Percentiles rank a stretch among this genome's conserved stretches.
These are phyloP conservation scores for Talaromyces nanjingensis DNA, from an alignment of 495 filamentous ascomycete genomes.

Conservation along the genomic window DNA sequence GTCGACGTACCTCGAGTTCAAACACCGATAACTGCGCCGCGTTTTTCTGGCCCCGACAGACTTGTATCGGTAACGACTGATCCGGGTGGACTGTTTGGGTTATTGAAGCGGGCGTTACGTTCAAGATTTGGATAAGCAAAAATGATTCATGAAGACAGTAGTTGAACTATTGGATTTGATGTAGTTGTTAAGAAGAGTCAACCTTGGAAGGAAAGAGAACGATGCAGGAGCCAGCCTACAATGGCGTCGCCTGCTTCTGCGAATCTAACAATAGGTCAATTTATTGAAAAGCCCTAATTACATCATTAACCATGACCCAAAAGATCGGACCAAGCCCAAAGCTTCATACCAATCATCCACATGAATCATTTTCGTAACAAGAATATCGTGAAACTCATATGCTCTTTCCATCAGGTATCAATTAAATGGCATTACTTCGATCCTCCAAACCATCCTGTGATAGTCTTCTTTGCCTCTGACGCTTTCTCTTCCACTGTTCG, in stretches of 20 bases:
- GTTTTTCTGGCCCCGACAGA: too few species aligned
- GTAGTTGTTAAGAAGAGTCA: too few species aligned
- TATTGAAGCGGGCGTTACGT: too few species aligned
- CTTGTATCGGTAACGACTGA: too few species aligned
- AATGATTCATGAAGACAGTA: neutral
- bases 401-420: neutral
- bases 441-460: conserved; percentile 74
- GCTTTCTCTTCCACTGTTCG: conserved; percentile 70
- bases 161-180: neutral
- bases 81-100: too few species aligned
- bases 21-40: too few species aligned
- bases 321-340: neutral
- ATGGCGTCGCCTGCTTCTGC: neutral
- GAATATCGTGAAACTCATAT: neutral
- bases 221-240: neutral
- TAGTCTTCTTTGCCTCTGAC: conserved; percentile 66
- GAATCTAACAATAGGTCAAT: neutral
- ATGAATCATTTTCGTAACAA: neutral
- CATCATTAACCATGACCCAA: neutral
- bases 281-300: neutral
- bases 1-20: too few species aligned
- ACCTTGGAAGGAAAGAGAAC: neutral
- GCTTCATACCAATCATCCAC: neutral
- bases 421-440: conserved; percentile 42
- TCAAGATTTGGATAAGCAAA: neutral